Conservation (phyloP, 345 rosid genomes). For the Streptanthus diversifolius region DNA sequence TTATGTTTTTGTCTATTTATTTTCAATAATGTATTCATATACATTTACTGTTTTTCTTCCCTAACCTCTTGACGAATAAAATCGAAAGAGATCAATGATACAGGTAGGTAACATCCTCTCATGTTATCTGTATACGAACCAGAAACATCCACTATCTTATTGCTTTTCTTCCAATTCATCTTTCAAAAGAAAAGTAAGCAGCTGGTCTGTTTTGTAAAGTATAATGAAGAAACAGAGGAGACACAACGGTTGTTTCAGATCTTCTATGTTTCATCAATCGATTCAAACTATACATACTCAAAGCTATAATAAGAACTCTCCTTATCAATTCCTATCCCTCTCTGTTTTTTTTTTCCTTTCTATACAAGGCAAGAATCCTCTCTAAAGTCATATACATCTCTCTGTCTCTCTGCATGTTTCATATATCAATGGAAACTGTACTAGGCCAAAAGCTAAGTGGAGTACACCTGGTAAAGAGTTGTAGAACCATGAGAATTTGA, state of each 20-base stretch:
- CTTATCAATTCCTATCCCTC: conserved; percentile 1
- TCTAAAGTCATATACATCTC: conserved; percentile 4
- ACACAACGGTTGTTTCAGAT: conserved; percentile 2
- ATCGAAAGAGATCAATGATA: too few species aligned
- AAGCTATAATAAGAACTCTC: neutral
- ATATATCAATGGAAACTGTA: neutral
- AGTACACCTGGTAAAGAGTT: neutral
- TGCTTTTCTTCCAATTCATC: neutral
- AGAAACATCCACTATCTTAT: too few species aligned
- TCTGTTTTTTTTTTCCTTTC: neutral
- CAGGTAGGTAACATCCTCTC: too few species aligned
- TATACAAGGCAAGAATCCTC: conserved; percentile 1
- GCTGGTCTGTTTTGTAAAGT: neutral
- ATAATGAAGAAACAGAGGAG: neutral
- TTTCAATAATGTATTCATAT: neutral
- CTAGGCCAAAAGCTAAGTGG: neutral
- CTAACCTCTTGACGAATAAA: too few species aligned
- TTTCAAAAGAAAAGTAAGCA: neutral
- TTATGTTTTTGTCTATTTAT: neutral
- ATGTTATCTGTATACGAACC: neutral
- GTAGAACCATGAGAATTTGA: neutral
- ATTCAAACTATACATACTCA: neutral
- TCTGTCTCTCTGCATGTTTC: neutral
- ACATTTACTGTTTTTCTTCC: too few species aligned
- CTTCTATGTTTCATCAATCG: conserved; percentile 2